These are phyloP conservation scores for Xylaria sp. DNA, from an alignment of 2,329 filamentous ascomycete species.

Conservation along the genomic window DNA sequence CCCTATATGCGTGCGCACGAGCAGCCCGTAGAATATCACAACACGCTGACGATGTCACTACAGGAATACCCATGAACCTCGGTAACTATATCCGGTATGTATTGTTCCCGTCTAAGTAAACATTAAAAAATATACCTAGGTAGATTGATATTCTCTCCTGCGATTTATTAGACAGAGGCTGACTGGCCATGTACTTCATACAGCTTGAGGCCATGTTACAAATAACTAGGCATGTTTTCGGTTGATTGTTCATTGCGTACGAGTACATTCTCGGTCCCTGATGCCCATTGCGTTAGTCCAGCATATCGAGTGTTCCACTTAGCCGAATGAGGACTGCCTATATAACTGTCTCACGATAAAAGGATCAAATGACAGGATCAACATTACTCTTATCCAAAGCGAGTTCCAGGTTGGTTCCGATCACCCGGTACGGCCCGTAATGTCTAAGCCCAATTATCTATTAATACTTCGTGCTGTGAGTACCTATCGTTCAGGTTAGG, in stretches of 20 bases:
- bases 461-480: too few relatives aligned
- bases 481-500: background rate
- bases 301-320: background rate
- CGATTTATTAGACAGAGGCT: background rate
- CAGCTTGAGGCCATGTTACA: background rate
- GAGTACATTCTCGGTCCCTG: background rate
- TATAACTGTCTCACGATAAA: background rate
- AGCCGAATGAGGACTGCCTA: background rate
- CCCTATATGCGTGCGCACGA: background rate
- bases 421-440: slow-evolving; percentile 2
- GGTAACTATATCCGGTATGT: background rate
- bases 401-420: background rate
- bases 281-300: background rate
- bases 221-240: background rate
- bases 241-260: background rate
- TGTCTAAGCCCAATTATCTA: background rate
- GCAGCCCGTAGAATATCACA: too few relatives aligned
- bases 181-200: background rate
- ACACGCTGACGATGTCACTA: background rate
- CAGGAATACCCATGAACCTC: too few relatives aligned
- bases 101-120: background rate
- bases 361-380: background rate
- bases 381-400: background rate
- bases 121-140: background rate
- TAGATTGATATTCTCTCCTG: background rate